A percentile compares a stretch with the other conserved stretches of the same genome.
Evolutionary conservation across 768 basidiomycete species (phyloP).

Genomic region (Rubroboletus satanas): DNA sequence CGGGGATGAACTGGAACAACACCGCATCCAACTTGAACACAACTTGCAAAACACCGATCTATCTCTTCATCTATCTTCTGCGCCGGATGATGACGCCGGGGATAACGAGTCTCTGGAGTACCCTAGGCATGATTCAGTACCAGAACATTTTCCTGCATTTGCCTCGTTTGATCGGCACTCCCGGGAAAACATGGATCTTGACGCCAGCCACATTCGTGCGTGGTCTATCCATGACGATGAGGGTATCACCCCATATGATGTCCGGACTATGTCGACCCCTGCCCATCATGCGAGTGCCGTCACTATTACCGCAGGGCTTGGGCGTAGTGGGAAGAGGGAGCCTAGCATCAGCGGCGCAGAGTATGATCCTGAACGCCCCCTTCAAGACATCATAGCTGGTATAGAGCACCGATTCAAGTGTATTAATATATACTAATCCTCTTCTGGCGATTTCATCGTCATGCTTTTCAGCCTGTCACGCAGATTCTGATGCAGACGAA

Average conservation of each 20-base stretch:
- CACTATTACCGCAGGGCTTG: conserved; percentile 80
- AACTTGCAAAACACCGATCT: conserved; percentile 71
- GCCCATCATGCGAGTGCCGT: conserved; percentile 89
- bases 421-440: not conserved
- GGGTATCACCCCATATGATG: conserved; percentile 61
- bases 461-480: conserved; percentile 45
- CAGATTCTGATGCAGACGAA: conserved; percentile 49
- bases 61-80: conserved; percentile 65
- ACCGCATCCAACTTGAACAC: conserved; percentile 75
- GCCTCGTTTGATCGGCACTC: conserved; percentile 59
- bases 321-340: conserved; percentile 47
- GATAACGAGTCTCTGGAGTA: conserved; percentile 60
- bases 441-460: not conserved
- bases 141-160: conserved; percentile 52
- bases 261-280: conserved; percentile 73
- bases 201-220: conserved; percentile 46
- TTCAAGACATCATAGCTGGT: conserved; percentile 67
- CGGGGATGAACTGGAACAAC: conserved; percentile 70
- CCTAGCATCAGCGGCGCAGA: conserved; percentile 69
- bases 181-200: conserved; percentile 52
- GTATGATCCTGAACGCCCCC: conserved; percentile 79
- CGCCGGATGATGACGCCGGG: conserved; percentile 38
- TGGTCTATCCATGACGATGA: conserved; percentile 69
- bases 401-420: conserved; percentile 20
- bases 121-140: conserved; percentile 64